Evolutionary conservation across 352 stramenopile genomes (phyloP), one percentile per base, ranked within the genome.

Genomic region (Phytophthora hibernalis): DNA sequence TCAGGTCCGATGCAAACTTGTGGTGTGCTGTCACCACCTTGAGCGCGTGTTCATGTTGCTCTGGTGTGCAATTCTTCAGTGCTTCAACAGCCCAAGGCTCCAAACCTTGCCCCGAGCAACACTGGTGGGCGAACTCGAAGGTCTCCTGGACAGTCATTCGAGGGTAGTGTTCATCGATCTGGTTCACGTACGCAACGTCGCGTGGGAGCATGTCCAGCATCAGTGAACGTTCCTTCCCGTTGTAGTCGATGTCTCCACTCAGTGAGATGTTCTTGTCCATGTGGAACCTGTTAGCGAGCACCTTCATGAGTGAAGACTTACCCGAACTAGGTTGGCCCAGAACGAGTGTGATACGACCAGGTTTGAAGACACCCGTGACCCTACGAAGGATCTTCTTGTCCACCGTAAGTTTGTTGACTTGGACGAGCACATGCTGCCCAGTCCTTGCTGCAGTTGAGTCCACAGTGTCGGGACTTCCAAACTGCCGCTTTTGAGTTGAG

Each of bases 71-170:
- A 44, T 58, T 70, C 53, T 86, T 35, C 33, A 75, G 37, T 54
- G 70, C 47, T 68, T 72, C 62, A n/a, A 73, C 61, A 72, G 77
- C 61, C 83, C 61, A 82, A 69, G 37, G 57, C 64, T 87, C 66
- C 7, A 85, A 42, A 1, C 65, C 68, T 10, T 66, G 58, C 11
- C 76, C 76, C 8, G 63, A 53, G 20, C 72, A 85, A 54, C 72
- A 86, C 4, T 55, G 42, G 42, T 83, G 69, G 4, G 81, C 78
- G 22, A 90, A 90, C 62, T 80, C 47, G 56, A 86, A 77, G 1
- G 78, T 90, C 51, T 90, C 81, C 24, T 82, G 66, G 2, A 87
- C 81, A 0, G 78, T 87, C 68, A 87, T 64, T 12, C 54, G 61
- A 10, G 62, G 66, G 54, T 74, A 82, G 58, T 87, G 78, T 12